Conservation (phyloP, 495 filamentous ascomycete genomes). For the Trichocladium uniseriatum region DNA sequence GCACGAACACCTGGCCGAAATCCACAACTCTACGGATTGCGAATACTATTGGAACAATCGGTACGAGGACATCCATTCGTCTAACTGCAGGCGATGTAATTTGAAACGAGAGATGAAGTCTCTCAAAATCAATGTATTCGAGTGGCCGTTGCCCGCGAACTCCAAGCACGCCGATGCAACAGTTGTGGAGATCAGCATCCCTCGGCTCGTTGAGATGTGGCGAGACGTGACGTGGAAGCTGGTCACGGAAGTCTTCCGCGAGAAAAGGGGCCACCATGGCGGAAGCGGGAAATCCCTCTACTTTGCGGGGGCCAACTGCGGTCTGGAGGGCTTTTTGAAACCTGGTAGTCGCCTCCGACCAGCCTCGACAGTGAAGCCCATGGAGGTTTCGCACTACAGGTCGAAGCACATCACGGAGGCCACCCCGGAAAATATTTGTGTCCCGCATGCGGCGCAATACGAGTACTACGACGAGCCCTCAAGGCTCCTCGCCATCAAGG, state of each 20-base stretch:
- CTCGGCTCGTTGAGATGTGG: constrained; percentile 43
- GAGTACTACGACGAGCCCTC: constrained; percentile 23
- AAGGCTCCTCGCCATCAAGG: background rate
- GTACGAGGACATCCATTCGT: too few relatives aligned
- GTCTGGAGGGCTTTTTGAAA: too few relatives aligned
- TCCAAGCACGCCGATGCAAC: constrained; percentile 31
- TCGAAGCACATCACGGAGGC: constrained; percentile 13
- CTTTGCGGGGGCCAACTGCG: background rate
- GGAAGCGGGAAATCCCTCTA: background rate
- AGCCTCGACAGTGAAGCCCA: constrained; percentile 10
- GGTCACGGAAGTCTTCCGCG: constrained; percentile 33
- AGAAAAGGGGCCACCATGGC: constrained; percentile 2
- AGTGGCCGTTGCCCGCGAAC: constrained; percentile 51
- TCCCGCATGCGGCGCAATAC: constrained; percentile 32
- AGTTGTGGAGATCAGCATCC: constrained; percentile 50
- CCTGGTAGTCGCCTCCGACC: constrained; percentile 5
- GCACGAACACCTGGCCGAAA: too few relatives aligned
- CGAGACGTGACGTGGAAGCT: constrained; percentile 42
- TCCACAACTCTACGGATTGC: too few relatives aligned
- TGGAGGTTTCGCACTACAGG: constrained; percentile 11
- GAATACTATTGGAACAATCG: background rate
- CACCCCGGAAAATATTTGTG: constrained; percentile 31
- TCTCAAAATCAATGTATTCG: constrained; percentile 45
- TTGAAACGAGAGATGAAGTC: constrained; percentile 8
- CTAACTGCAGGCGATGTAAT: constrained; percentile 8